Conservation (phyloP, 805 yeast species). For the Saccharomycopsis olivae region DNA sequence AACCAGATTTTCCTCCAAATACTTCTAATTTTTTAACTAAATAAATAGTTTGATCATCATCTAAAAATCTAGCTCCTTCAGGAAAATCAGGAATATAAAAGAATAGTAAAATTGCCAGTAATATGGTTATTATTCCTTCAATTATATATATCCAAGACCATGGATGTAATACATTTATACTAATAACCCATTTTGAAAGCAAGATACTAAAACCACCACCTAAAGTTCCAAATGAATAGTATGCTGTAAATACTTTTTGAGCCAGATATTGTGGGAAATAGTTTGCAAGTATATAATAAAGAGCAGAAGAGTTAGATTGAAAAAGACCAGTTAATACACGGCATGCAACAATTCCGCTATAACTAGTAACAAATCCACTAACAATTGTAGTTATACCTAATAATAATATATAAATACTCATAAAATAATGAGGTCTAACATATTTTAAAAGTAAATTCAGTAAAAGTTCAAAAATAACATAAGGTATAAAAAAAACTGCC, state of each 20-base stretch:
- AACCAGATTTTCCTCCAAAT: constrained; percentile 14
- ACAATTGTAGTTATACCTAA: constrained; percentile 14
- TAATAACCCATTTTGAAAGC: constrained; percentile 3
- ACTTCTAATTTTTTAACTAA: constrained; percentile 16
- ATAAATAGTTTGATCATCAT: constrained; percentile 15
- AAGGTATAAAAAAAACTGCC: constrained; percentile 15
- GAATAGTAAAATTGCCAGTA: constrained; percentile 29
- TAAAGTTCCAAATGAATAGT: constrained; percentile 13
- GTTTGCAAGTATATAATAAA: constrained; percentile 18
- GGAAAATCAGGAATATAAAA: constrained; percentile 31
- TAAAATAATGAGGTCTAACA: constrained; percentile 16
- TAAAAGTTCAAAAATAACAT: constrained; percentile 15
- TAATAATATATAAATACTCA: constrained; percentile 17
- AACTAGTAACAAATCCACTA: constrained; percentile 15
- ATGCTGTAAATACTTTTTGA: constrained; percentile 16
- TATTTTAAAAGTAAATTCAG: constrained; percentile 15
- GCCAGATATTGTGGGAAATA: constrained; percentile 13
- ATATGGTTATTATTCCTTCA: constrained; percentile 36
- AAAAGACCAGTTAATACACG: constrained; percentile 16
- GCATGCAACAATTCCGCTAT: constrained; percentile 12
- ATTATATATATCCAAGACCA: constrained; percentile 47
- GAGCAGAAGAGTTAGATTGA: constrained; percentile 15
- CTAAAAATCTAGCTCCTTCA: constrained; percentile 20
- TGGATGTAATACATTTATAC: not conserved
- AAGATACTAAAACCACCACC: constrained; percentile 14